Evolutionary conservation across 768 basidiomycete species (phyloP).

Genomic region (Leccinellum albellum): DNA sequence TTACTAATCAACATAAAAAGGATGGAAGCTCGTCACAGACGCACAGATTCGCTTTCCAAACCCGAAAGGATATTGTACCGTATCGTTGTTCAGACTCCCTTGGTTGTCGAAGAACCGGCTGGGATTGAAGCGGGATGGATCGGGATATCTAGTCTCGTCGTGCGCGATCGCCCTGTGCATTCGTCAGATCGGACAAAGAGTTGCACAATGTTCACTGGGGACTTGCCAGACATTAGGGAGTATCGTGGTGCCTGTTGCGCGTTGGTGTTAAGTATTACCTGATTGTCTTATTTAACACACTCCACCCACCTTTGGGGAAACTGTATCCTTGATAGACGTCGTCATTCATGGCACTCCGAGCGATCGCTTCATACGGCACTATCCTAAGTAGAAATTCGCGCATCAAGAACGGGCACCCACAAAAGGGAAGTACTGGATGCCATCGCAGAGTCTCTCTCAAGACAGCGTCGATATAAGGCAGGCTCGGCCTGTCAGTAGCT

Average conservation of each 20-base stretch:
- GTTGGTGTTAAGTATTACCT: background rate
- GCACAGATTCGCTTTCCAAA: conserved; percentile 5
- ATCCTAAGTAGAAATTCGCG: background rate
- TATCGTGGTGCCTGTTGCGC: conserved; percentile 1
- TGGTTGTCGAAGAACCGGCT: conserved; percentile 7
- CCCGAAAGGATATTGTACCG: background rate
- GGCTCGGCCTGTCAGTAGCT: background rate
- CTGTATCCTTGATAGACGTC: conserved; percentile 9
- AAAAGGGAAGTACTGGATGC: conserved; percentile 7
- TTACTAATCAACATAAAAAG: background rate
- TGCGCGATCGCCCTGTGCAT: conserved; percentile 3
- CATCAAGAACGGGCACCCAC: background rate
- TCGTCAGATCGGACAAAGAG: background rate
- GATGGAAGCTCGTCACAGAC: background rate
- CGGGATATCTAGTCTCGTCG: conserved; percentile 3
- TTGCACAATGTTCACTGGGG: background rate
- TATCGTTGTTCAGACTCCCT: conserved; percentile 6
- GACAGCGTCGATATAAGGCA: background rate
- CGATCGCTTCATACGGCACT: background rate
- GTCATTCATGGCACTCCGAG: conserved; percentile 6
- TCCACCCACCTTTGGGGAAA: conserved; percentile 5
- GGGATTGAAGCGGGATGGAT: conserved; percentile 2
- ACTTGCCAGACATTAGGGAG: conserved; percentile 11
- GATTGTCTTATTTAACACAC: background rate
- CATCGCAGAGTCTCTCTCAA: conserved; percentile 3